Conservation (phyloP, 192 early-diverging fungal genomes). For the Oehlia diaphana region DNA sequence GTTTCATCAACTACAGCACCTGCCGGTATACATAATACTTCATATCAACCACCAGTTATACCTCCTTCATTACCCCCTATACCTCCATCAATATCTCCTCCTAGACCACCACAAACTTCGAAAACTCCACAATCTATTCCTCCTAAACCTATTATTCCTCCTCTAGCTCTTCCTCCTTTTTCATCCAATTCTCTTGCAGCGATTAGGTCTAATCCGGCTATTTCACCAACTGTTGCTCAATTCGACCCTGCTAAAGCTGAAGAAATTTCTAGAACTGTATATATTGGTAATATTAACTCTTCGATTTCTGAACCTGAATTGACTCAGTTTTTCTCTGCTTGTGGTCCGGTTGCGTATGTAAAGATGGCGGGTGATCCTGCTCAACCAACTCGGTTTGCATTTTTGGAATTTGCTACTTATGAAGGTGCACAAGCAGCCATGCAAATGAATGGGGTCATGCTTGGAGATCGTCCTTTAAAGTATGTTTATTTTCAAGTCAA, state of each 20-base stretch:
- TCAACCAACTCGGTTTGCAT: slow-evolving; percentile 71
- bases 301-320: slow-evolving; percentile 60
- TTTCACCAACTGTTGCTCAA: slow-evolving; percentile 53
- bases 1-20: slow-evolving; percentile 40
- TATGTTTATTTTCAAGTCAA: slow-evolving; percentile 23
- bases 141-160: slow-evolving; percentile 36
- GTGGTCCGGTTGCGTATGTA: slow-evolving; percentile 67
- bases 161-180: slow-evolving; percentile 44
- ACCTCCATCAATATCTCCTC: slow-evolving; percentile 19
- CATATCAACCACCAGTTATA: slow-evolving; percentile 10
- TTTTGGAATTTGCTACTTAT: slow-evolving; percentile 73
- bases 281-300: slow-evolving; percentile 70
- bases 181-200: slow-evolving; percentile 38
- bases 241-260: slow-evolving; percentile 69
- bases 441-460: slow-evolving; percentile 61
- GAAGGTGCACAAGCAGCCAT: slow-evolving; percentile 59
- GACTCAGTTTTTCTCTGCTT: slow-evolving; percentile 58
- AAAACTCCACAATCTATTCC: slow-evolving; percentile 30
- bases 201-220: slow-evolving; percentile 45
- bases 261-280: slow-evolving; percentile 75
- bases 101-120: slow-evolving; percentile 16
- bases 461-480: slow-evolving; percentile 67
- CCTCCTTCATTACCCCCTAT: background rate
- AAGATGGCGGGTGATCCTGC: slow-evolving; percentile 76
- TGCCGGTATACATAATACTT: slow-evolving; percentile 25